Evolutionary conservation across 768 basidiomycete genomes (phyloP).

Genomic region (Udeniomyces megalosporus): DNA sequence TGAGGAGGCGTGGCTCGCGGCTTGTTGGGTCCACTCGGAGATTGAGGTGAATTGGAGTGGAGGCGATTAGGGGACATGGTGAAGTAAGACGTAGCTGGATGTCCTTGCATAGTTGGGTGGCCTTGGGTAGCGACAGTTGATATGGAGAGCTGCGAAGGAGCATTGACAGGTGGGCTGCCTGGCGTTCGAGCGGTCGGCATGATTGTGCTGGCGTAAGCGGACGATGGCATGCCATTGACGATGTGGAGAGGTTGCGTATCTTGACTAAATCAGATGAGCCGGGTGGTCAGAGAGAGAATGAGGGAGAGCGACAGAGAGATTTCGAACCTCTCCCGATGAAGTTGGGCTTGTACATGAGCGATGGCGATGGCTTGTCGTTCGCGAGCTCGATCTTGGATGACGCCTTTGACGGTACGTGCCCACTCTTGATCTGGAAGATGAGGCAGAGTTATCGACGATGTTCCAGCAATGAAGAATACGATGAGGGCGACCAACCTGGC

Average conservation of each 20-base stretch:
- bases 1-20: too few relatives aligned
- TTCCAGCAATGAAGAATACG: not conserved
- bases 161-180: not conserved
- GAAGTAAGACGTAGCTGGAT: not conserved
- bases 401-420: conserved; percentile 26
- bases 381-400: conserved; percentile 26
- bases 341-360: conserved; percentile 27
- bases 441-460: not conserved
- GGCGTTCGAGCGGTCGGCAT: not conserved
- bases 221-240: conserved; percentile 29
- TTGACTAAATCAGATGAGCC: not conserved
- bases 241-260: conserved; percentile 20
- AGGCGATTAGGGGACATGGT: not conserved
- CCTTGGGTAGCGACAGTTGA: not conserved
- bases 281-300: not conserved
- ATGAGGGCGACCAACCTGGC: conserved; percentile 21
- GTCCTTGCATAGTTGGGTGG: not conserved
- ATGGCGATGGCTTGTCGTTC: conserved; percentile 29
- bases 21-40: too few relatives aligned
- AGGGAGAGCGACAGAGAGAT: not conserved
- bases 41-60: too few relatives aligned
- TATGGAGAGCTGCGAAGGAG: not conserved
- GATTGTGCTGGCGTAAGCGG: conserved; percentile 27
- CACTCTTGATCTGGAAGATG: conserved; percentile 25
- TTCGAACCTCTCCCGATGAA: conserved; percentile 11